These are phyloP conservation scores for Gryganskiella cystojenkinii DNA, from an alignment of 192 early-diverging fungal species.

Conservation along the genomic window DNA sequence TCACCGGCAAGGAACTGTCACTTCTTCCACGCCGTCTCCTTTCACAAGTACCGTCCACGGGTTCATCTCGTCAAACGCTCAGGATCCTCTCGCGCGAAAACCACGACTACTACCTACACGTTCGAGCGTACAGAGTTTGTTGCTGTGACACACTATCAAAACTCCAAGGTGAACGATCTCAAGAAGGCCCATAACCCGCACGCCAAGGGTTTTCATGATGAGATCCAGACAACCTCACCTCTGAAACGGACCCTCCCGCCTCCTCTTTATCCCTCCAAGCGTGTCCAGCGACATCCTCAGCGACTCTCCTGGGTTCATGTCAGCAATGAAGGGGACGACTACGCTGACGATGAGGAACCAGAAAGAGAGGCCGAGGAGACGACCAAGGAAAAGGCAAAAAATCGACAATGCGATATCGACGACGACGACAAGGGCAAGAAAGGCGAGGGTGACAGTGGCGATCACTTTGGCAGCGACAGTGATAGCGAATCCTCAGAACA, in stretches of 20 bases:
- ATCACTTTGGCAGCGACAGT: too few relatives aligned
- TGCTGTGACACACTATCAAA: slow-evolving; percentile 74
- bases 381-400: too few relatives aligned
- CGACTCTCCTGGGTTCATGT: too few relatives aligned
- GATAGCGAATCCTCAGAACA: too few relatives aligned
- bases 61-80: slow-evolving; percentile 57
- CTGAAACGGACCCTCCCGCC: not conserved
- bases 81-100: not conserved
- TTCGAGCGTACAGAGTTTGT: slow-evolving; percentile 65
- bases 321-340: too few relatives aligned
- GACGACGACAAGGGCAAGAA: too few relatives aligned
- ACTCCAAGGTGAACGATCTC: slow-evolving; percentile 60
- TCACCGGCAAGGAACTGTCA: not conserved
- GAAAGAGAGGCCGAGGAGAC: too few relatives aligned
- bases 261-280: not conserved
- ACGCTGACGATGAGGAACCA: too few relatives aligned
- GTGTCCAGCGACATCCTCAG: not conserved
- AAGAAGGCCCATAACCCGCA: slow-evolving; percentile 70
- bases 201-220: slow-evolving; percentile 66
- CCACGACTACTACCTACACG: slow-evolving; percentile 20
- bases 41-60: slow-evolving; percentile 65
- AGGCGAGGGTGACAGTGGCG: too few relatives aligned
- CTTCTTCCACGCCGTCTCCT: slow-evolving; percentile 53
- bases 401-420: too few relatives aligned
- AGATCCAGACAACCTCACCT: not conserved